A percentile compares a stretch with the other conserved stretches of the same genome.
These are phyloP conservation scores for Dactylella cylindrospora DNA, from an alignment of 2,329 filamentous ascomycete genomes.

Conservation along the genomic window DNA sequence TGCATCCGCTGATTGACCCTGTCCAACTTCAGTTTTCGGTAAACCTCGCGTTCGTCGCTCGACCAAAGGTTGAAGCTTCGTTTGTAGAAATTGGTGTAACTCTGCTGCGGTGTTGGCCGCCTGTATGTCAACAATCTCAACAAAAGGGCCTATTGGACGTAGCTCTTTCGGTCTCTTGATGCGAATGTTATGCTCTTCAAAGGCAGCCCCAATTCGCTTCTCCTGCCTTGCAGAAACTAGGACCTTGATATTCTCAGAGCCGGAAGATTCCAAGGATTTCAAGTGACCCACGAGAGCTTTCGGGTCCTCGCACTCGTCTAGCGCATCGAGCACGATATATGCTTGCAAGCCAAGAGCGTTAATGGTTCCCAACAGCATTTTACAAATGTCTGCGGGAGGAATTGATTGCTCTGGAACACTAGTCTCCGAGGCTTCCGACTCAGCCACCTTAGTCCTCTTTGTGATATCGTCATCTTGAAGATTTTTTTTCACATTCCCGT, in stretches of 20 bases:
- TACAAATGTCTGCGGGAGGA: too few relatives aligned
- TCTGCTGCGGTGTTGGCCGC: conserved; percentile 2
- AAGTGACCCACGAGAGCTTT: conserved; percentile 9
- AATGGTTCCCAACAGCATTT: too few relatives aligned
- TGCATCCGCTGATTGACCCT: not conserved
- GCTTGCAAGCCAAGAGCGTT: not conserved
- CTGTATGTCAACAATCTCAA: not conserved
- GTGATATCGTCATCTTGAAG: too few relatives aligned
- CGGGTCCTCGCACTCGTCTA: conserved; percentile 20
- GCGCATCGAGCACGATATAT: conserved; percentile 21
- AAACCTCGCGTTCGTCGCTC: conserved; percentile 2
- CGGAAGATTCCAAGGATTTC: conserved; percentile 3
- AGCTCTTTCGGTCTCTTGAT: too few relatives aligned
- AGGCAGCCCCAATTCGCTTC: conserved; percentile 1
- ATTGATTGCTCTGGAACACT: too few relatives aligned
- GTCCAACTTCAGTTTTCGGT: not conserved
- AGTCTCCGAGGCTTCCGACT: too few relatives aligned
- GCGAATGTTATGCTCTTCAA: conserved; percentile 3
- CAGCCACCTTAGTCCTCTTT: too few relatives aligned
- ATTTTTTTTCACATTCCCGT: too few relatives aligned
- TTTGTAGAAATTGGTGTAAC: conserved; percentile 2
- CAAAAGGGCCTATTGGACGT: too few relatives aligned
- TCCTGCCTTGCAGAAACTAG: conserved; percentile 7
- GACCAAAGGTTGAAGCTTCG: conserved; percentile 8
- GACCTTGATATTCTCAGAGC: not conserved